Base-by-base conservation (phyloP, 768 basidiomycete species). In the Psilocybe subaeruginosa region DNA sequence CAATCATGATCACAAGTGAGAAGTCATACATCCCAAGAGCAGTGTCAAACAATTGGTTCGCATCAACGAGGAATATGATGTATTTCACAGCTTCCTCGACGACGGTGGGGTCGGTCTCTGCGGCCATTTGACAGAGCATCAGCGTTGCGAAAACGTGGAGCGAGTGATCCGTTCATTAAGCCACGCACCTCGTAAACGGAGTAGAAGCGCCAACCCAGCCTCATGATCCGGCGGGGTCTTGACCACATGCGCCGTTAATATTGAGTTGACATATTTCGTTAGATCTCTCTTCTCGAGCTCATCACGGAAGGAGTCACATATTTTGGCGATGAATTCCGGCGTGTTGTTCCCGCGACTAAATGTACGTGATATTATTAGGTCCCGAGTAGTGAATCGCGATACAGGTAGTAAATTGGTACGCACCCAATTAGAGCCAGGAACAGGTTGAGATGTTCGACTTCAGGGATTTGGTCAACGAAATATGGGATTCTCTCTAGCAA, bases 21-120 rank as follows among this genome's bases (percentile, higher is more conserved):
- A 99, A 99, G 74, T 99, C 95, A 70, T 99, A 99, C 95, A 99
- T 99, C 17, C 97, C 97, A 33, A 99, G 83, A 1, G 97, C 97
- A 9, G 92, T 91, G 72, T 99, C 89, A 76, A 97, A 99, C 3
- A 99, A 82, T 48, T 82, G 81, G 68, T 99, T 87, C 0, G 95
- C 95, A 66, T 99, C 94, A 17, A 95, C 93, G 33, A 99, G 85
- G 82, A 99, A 99, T 73, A 99, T 98, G 72, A 99, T 90, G 70
- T 99, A 99, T 71, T 96, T 98, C 68, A 99, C 92, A 5, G 97
- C 97, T 60, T 98, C 96, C 70, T 99, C 96, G 12, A 97, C 93
- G 2, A 95, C 74, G 29, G 86, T 81, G 0, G 91, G 86, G 63
- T 93, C 82, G 8, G 80, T 76, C 30, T 83, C 72, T 89, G 59